phyloP scores from a whole-genome alignment of 2,329 filamentous ascomycete species.

The Aspergillus amoenus region DNA sequence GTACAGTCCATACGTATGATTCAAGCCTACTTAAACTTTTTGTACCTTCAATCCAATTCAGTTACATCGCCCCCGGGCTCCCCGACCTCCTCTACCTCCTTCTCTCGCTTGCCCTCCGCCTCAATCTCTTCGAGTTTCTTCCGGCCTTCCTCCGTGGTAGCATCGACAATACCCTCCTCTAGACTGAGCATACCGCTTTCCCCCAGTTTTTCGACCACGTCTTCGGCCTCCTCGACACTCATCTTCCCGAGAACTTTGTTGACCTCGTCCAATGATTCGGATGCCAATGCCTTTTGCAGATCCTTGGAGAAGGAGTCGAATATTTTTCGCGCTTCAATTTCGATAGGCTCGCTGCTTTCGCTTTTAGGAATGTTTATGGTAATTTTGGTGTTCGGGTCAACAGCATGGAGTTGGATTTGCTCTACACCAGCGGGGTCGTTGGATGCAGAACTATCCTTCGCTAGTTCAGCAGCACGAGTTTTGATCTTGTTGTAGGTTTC shows the following conservation, averaged over 20 bases:
- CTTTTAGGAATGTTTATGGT: constrained; percentile 77
- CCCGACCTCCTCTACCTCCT: constrained; percentile 51
- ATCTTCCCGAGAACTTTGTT: constrained; percentile 86
- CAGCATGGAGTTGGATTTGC: constrained; percentile 95
- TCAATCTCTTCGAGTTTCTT: constrained; percentile 75
- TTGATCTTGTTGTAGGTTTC: constrained; percentile 82
- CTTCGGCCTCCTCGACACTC: constrained; percentile 84
- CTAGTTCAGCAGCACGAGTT: constrained; percentile 71
- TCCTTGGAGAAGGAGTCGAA: constrained; percentile 83
- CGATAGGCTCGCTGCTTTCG: constrained; percentile 62
- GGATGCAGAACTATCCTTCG: constrained; percentile 56
- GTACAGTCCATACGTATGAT: neutral
- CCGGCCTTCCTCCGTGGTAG: constrained; percentile 83
- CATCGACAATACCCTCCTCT: constrained; percentile 92
- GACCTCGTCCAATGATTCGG: constrained; percentile 83
- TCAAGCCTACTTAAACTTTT: neutral
- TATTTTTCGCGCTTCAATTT: constrained; percentile 66
- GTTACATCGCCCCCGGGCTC: constrained; percentile 52
- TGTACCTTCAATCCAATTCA: constrained; percentile 30
- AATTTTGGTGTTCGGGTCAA: constrained; percentile 89
- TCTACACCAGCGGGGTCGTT: constrained; percentile 68
- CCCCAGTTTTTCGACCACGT: constrained; percentile 75
- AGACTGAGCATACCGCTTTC: constrained; percentile 86
- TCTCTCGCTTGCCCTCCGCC: constrained; percentile 46
- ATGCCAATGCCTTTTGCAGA: constrained; percentile 77